Percentiles rank a stretch among this genome's conserved stretches.
phyloP scores from a whole-genome alignment of 768 basidiomycete species.

The Lentinula edodes region DNA sequence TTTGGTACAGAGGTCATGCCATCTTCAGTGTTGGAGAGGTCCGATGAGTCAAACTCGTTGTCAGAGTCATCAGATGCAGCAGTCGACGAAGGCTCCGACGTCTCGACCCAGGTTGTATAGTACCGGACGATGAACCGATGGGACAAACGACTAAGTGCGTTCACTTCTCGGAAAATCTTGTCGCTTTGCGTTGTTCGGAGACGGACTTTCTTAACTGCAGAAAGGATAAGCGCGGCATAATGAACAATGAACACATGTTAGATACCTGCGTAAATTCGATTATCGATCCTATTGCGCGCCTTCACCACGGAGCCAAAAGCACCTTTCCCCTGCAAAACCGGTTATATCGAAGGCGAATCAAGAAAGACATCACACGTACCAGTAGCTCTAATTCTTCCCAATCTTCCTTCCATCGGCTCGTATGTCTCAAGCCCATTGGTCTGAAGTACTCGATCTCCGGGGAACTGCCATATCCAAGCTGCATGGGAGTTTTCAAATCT shows the following conservation, averaged over 20 bases:
- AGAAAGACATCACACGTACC: conserved; percentile 29
- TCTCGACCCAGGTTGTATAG: conserved; percentile 88
- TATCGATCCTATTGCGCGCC: conserved; percentile 84
- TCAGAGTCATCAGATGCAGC: conserved; percentile 42
- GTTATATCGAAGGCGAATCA: background rate
- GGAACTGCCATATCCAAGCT: conserved; percentile 33
- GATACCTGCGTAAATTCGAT: conserved; percentile 72
- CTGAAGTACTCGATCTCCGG: conserved; percentile 66
- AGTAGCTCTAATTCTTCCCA: conserved; percentile 90
- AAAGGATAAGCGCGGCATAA: background rate
- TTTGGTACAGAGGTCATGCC: conserved; percentile 54
- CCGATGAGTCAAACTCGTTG: conserved; percentile 11
- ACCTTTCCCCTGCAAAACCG: conserved; percentile 63
- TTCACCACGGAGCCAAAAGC: conserved; percentile 95
- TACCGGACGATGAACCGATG: conserved; percentile 92
- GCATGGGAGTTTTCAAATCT: conserved; percentile 46
- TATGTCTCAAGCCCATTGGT: conserved; percentile 27
- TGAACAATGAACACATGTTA: background rate
- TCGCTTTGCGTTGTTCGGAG: conserved; percentile 70
- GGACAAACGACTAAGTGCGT: conserved; percentile 78
- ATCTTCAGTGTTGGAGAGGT: conserved; percentile 24
- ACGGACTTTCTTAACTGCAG: conserved; percentile 81
- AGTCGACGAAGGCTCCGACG: conserved; percentile 45
- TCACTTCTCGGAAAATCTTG: conserved; percentile 89
- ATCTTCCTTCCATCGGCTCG: conserved; percentile 87